Evolutionary conservation across 768 basidiomycete species (phyloP).

Genomic region (Tulasnella sp.): DNA sequence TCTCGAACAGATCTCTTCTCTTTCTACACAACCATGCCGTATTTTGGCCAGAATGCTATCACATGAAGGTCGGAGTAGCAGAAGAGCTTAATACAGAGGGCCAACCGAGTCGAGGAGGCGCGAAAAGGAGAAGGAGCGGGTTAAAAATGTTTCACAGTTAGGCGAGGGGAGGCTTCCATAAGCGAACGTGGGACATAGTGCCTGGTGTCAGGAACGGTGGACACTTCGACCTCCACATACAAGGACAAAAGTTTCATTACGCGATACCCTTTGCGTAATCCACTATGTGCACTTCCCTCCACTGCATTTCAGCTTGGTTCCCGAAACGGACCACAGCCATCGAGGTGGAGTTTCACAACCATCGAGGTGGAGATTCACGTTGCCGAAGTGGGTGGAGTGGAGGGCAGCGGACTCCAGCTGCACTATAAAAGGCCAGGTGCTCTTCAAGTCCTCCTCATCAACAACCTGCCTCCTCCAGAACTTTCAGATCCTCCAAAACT

Average conservation of each 20-base stretch:
- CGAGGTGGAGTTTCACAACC: too few relatives aligned
- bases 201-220: too few relatives aligned
- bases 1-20: too few relatives aligned
- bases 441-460: too few relatives aligned
- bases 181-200: too few relatives aligned
- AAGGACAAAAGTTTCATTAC: background rate
- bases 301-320: background rate
- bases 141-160: slow-evolving; percentile 59
- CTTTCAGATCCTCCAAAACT: background rate
- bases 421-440: background rate
- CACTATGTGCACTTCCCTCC: background rate
- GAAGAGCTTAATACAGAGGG: slow-evolving; percentile 84
- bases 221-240: background rate
- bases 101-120: slow-evolving; percentile 46
- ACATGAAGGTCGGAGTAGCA: too few relatives aligned
- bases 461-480: too few relatives aligned
- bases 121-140: slow-evolving; percentile 62
- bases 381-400: background rate
- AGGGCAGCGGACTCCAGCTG: background rate
- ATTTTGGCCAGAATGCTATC: too few relatives aligned
- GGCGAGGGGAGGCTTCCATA: too few relatives aligned
- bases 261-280: background rate
- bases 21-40: too few relatives aligned
- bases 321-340: background rate
- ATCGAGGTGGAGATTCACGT: background rate